These are phyloP conservation scores for Cruciata laevipes DNA, from an alignment of 257 asterid genomes.

Conservation along the genomic window DNA sequence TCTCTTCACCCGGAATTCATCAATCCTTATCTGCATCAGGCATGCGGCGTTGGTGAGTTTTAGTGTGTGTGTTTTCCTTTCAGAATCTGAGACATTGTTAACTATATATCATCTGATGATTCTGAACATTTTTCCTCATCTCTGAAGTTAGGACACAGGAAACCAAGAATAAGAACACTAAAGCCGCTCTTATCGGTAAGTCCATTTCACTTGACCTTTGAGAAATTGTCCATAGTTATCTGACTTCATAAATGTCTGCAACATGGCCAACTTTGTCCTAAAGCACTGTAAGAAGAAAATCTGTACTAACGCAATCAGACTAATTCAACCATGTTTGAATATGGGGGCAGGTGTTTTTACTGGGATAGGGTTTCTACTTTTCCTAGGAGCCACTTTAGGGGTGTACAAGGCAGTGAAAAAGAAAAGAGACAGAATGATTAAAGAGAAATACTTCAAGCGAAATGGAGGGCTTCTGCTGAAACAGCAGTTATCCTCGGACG, in stretches of 20 bases:
- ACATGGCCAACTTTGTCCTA: neutral
- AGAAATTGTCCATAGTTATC: no score
- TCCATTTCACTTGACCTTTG: no score
- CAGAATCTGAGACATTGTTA: neutral
- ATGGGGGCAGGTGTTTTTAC: conserved; percentile 1
- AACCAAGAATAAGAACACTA: neutral
- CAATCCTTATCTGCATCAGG: conserved; percentile 1
- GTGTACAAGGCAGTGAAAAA: conserved; percentile 14
- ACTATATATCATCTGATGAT: neutral
- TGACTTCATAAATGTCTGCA: no score
- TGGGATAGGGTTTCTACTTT: conserved; percentile 7
- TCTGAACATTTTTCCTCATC: no score
- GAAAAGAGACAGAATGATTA: conserved; percentile 2
- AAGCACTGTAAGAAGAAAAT: neutral
- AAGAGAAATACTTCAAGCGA: conserved; percentile 19
- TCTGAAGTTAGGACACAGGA: neutral
- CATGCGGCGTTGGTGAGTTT: neutral
- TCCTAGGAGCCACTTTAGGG: conserved; percentile 2
- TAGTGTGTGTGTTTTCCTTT: neutral
- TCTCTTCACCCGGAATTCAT: neutral
- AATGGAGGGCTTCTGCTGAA: conserved; percentile 24
- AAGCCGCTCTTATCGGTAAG: neutral
- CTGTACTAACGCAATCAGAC: no score
- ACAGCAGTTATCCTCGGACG: conserved; percentile 17
- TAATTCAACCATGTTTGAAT: neutral